Evolutionary conservation across 225 moss, liverwort and hornwort species (phyloP), one percentile per base, ranked within the genome.

Genomic region (Sphagnum tenellum): DNA sequence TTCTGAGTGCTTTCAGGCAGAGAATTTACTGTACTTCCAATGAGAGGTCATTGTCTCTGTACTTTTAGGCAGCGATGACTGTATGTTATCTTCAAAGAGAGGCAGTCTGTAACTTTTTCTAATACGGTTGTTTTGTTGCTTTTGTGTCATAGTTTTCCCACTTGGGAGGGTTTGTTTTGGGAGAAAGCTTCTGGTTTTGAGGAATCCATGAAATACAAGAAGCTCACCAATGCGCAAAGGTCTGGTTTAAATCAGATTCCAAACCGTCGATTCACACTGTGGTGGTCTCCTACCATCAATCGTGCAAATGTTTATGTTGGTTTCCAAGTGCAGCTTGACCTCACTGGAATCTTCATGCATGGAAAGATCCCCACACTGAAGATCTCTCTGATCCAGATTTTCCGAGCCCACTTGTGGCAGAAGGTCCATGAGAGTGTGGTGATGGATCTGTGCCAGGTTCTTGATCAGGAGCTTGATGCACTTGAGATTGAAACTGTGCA

Each of bases 351-450:
- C 70, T 98, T 98, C 62, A 98, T 98, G 96, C 96, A 98, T 62
- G 96, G 96, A 67, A 98, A 98, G 89, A 98, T 98, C 69, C 96
- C 96, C 14, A 98, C 96, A 2, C 65, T 98, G 79, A 98, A 98
- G 75, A 98, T 98, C 67, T 98, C 96, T 4, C 87, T 98, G 44
- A 98, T 98, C 66, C 96, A 98, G 82, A 98, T 98, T 44, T 98
- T 98, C 71, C 82, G 96, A 79, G 96, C 96, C 4, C 96, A 98
- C 89, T 77, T 98, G 69, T 98, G 96, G 96, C 96, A 98, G 74
- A 98, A 98, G 80, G 96, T 98, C 60, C 96, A 98, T 67, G 96
- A 98, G 76, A 98, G 96, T 79, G 96, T 98, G 56, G 96, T 98
- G 48, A 98, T 98, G 96, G 96, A 98, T 86, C 90, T 98, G 55